Evolutionary conservation across 257 asterid species (phyloP), one percentile per base, ranked within the genome.

Genomic region (Solanum pimpinellifolium): DNA sequence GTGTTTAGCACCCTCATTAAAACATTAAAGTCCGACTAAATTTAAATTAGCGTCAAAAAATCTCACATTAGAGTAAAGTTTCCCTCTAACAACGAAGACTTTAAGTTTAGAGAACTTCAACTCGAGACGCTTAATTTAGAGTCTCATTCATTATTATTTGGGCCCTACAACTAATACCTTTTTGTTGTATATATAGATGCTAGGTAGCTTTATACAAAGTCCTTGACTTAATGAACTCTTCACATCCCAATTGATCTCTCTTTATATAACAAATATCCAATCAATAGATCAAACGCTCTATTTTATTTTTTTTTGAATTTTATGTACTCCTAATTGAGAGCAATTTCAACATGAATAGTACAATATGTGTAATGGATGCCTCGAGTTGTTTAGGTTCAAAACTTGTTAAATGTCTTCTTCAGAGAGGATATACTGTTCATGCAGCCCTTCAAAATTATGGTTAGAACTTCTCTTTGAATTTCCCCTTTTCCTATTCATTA

Each of bases 321-420:
- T 31, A 31, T 70, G 29, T 29, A 29, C 69, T 23, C 11, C 69
- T 9, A 60, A 60, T 60, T 23, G 9, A 25, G 33, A 25, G 18
- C 20, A 66, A 13, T 66, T 25, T 66, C 10, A 25, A 66, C 73
- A 66, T 66, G 35, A 65, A 25, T 65, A 65, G 72, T n/a, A 8
- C 72, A 65, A 18, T 18, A 15, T 70, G 77, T 31, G 77, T 70
- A 14, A 70, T 70, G 77, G 77, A 70, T 70, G 77, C 77, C 77
- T 70, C 77, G 14, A 70, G 77, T 70, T 70, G 42, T 70, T 31
- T 70, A 29, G 77, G 77, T 70, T 31, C 77, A 70, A 31, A 20
- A 70, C 42, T 77, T 9, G 49, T 77, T 42, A 46, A 39, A 77
- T 77, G 59, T 77, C 52, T 39, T 77, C 31, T 42, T 42, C 15